phyloP scores from a whole-genome alignment of 768 basidiomycete species.

The Plicaturopsis crispa region DNA sequence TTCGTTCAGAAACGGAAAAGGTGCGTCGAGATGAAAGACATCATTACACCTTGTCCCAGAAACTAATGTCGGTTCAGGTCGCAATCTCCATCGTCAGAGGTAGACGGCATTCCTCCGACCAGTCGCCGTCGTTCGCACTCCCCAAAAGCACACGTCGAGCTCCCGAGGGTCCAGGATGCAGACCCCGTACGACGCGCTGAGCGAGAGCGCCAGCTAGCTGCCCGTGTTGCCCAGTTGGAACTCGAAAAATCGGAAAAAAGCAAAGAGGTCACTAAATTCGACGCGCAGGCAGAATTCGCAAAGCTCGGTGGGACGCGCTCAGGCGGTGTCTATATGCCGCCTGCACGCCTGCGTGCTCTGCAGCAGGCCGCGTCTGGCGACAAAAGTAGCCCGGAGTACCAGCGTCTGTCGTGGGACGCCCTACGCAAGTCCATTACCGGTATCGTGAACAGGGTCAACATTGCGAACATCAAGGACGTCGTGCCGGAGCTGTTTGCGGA shows the following conservation, averaged over 20 bases:
- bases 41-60: no score
- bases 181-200: slow-evolving; percentile 72
- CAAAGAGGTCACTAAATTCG: slow-evolving; percentile 43
- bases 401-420: slow-evolving; percentile 96
- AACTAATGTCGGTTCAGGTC: no score
- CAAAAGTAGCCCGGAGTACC: slow-evolving; percentile 84
- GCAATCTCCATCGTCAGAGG: slow-evolving; percentile 19
- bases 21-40: no score
- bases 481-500: slow-evolving; percentile 89
- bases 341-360: slow-evolving; percentile 85
- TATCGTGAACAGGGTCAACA: slow-evolving; percentile 99
- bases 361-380: slow-evolving; percentile 77
- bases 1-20: no score
- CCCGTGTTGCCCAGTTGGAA: slow-evolving; percentile 60
- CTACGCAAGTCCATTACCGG: slow-evolving; percentile 96
- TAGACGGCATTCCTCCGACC: slow-evolving; percentile 29
- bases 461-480: slow-evolving; percentile 91
- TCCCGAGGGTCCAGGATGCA: slow-evolving; percentile 56
- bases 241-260: slow-evolving; percentile 54
- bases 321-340: slow-evolving; percentile 96
- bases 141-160: slow-evolving; percentile 22
- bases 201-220: slow-evolving; percentile 74
- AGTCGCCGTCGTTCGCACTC: slow-evolving; percentile 36
- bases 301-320: slow-evolving; percentile 77
- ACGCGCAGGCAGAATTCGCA: slow-evolving; percentile 82